Evolutionary conservation across 192 early-diverging fungal genomes (phyloP), one percentile per base, ranked within the genome.

Genomic region (Coemansia sp.): DNA sequence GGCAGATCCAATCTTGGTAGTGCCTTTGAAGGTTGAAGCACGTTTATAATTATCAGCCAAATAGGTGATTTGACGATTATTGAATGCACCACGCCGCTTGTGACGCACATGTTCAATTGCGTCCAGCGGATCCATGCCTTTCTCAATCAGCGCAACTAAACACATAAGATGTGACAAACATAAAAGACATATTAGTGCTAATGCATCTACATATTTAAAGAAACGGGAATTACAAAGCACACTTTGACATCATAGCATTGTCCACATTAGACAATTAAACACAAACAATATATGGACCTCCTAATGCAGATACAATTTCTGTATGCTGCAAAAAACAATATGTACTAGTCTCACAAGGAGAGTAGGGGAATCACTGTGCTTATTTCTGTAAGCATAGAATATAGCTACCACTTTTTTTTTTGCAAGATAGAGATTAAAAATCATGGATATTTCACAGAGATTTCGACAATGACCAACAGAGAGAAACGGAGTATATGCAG

Each of bases 21-120:
- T 32, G 22, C 59, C 48, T 64, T 81, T 81, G 31, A 67, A 68
- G 0, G 50, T 71, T 19, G 79, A 71, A 26, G 68, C 30, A 7
- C 74, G 74, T 67, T 82, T 82, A 62, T 82, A 82, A 47, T 55
- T 61, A 53, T 77, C 71, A n/a, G 65, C 85, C 62, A 88, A 61
- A 55, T 76, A 91, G 49, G 67, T 84, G 54, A 94, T 88, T 68
- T 94, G 92, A 19, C 78, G 77, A 71, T 86, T 91, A 69, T 92
- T 92, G 72, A 94, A 89, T 2, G 90, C 90, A 0, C 92, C 92
- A 48, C 88, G 83, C 21, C 92, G 85, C 47, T 88, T 85, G 52
- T 82, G 76, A 24, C 91, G 86, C 24, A 94, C 88, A 51, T 82
- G 87, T 48, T 89, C 87, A 25, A 94, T 82, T 22, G 89, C 85